These are phyloP conservation scores for Serendipita sp. DNA, from an alignment of 768 basidiomycete species.

Conservation along the genomic window DNA sequence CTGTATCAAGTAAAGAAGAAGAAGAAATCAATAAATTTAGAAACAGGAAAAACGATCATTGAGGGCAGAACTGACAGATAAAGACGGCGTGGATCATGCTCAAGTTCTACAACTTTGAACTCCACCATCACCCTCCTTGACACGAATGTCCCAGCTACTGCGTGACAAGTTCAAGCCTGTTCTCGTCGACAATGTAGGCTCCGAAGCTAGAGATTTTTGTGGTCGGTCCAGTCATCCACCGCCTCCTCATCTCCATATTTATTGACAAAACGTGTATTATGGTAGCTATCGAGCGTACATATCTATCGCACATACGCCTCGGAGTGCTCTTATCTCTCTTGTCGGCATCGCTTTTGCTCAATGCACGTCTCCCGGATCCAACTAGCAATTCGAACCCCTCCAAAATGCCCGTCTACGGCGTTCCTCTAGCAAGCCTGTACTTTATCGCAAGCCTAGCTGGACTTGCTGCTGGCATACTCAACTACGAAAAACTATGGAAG, in stretches of 20 bases:
- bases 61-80: neutral
- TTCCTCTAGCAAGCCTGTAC: neutral
- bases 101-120: neutral
- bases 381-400: neutral
- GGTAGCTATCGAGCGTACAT: conserved; percentile 1
- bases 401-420: neutral
- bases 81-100: neutral
- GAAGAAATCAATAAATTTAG: neutral
- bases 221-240: neutral
- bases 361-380: conserved; percentile 4
- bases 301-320: neutral
- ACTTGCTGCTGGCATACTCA: neutral
- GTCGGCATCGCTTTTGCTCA: neutral
- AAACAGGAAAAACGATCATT: too few species aligned
- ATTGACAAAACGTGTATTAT: neutral
- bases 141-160: neutral
- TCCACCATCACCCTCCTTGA: neutral
- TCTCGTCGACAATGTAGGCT: conserved; percentile 1
- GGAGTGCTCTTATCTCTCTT: neutral
- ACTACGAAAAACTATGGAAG: conserved; percentile 3
- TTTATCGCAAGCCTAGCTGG: neutral
- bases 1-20: conserved; percentile 24
- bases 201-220: conserved; percentile 2
- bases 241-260: too few species aligned
- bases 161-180: neutral